phyloP scores from a whole-genome alignment of 2,329 filamentous ascomycete species.

The Fusarium sp. region DNA sequence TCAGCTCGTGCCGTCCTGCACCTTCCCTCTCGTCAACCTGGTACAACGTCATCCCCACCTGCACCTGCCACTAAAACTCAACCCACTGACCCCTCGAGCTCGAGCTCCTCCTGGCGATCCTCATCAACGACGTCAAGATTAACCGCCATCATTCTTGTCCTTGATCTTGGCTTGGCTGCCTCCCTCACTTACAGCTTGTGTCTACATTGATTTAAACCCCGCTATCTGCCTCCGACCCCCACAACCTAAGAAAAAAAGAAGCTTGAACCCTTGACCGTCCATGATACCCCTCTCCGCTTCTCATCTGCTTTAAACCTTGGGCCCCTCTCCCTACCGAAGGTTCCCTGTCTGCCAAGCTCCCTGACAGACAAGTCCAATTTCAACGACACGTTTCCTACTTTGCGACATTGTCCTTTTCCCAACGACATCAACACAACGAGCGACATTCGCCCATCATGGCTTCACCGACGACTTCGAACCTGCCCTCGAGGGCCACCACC shows the following conservation, averaged over 20 bases:
- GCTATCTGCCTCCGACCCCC: neutral
- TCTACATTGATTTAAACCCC: constrained; percentile 2
- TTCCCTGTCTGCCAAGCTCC: constrained; percentile 37
- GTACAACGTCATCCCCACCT: constrained; percentile 28
- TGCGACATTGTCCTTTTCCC: neutral
- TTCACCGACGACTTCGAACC: constrained; percentile 47
- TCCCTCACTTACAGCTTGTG: neutral
- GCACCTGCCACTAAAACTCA: neutral
- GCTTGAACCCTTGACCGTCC: constrained; percentile 35
- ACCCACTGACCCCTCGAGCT: constrained; percentile 7
- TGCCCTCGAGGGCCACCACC: constrained; percentile 63
- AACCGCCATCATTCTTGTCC: constrained; percentile 1
- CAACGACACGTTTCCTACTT: constrained; percentile 24
- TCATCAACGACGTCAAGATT: constrained; percentile 36
- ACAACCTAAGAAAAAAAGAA: constrained; percentile 18
- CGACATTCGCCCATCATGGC: constrained; percentile 37
- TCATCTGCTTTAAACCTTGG: constrained; percentile 2
- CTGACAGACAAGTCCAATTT: constrained; percentile 26
- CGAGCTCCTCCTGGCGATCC: constrained; percentile 27
- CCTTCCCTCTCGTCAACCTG: constrained; percentile 9
- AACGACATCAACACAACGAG: constrained; percentile 1
- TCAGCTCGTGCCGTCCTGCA: constrained; percentile 28
- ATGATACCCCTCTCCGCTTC: constrained; percentile 33
- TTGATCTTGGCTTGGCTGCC: neutral
- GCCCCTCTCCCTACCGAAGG: constrained; percentile 4